phyloP scores from a whole-genome alignment of 2,329 filamentous ascomycete genomes.

The Exophiala sp. region DNA sequence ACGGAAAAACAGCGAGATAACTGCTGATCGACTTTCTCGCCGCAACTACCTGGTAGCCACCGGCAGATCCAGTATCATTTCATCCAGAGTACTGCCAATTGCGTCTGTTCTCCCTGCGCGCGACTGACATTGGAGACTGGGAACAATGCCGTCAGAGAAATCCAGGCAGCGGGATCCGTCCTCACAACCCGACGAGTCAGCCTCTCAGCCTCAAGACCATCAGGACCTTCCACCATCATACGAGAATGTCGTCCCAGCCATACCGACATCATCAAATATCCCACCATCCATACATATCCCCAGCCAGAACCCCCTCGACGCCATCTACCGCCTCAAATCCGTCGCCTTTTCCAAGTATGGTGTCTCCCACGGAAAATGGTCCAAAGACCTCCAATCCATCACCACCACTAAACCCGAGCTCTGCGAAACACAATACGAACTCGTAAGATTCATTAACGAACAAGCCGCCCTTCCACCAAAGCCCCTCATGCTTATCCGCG shows the following conservation, averaged over 20 bases:
- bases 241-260: slow-evolving; percentile 13
- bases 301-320: slow-evolving; percentile 19
- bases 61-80: too few species aligned
- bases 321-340: slow-evolving; percentile 22
- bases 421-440: slow-evolving; percentile 23
- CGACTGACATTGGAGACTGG: too few species aligned
- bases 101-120: too few species aligned
- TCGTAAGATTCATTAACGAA: slow-evolving; percentile 30
- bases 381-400: slow-evolving; percentile 28
- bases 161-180: too few species aligned
- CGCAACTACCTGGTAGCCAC: too few species aligned
- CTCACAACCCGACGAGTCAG: not conserved
- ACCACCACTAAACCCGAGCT: slow-evolving; percentile 29
- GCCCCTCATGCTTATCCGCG: slow-evolving; percentile 30
- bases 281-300: slow-evolving; percentile 4
- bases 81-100: too few species aligned
- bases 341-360: slow-evolving; percentile 31
- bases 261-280: not conserved
- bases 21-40: too few species aligned
- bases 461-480: slow-evolving; percentile 32
- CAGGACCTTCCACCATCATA: slow-evolving; percentile 21
- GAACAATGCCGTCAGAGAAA: too few species aligned
- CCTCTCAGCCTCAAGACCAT: slow-evolving; percentile 4
- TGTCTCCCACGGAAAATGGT: slow-evolving; percentile 27
- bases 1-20: too few species aligned